Conservation (phyloP, 148 eudicot genomes). For the Nepenthes mirabilis region DNA sequence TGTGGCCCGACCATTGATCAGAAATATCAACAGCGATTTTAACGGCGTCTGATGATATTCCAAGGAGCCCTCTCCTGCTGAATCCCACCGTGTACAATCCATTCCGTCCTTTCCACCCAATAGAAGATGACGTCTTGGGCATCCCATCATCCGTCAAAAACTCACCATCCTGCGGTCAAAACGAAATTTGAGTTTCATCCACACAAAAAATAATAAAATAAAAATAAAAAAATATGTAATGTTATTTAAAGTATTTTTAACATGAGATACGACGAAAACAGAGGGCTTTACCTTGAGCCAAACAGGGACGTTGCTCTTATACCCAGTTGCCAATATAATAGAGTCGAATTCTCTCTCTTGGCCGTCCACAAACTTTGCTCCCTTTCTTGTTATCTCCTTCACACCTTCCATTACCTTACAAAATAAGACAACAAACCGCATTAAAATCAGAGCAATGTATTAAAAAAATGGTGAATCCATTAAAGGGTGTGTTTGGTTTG, state of each 20-base stretch:
- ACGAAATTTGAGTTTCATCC: no score
- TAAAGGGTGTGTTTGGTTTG: background rate
- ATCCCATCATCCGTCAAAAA: conserved; percentile 70
- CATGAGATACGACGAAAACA: background rate
- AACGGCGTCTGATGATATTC: conserved; percentile 60
- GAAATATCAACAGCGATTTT: conserved; percentile 59
- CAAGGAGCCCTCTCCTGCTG: conserved; percentile 80
- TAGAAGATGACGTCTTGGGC: conserved; percentile 79
- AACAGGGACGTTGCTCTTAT: conserved; percentile 8
- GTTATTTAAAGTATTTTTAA: background rate
- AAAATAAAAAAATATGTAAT: background rate
- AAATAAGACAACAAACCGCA: background rate
- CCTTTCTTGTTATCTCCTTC: conserved; percentile 5
- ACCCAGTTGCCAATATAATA: conserved; percentile 8
- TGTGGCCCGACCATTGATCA: conserved; percentile 27
- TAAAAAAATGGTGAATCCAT: background rate
- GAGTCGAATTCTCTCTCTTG: conserved; percentile 3
- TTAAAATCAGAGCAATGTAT: background rate
- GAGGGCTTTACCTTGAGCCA: conserved; percentile 8
- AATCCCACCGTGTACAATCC: conserved; percentile 89
- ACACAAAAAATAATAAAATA: no score
- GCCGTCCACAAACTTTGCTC: conserved; percentile 7
- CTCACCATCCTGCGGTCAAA: conserved; percentile 37
- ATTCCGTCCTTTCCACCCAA: conserved; percentile 78
- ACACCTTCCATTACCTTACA: conserved; percentile 5